These are phyloP conservation scores for Rhododendron vialii DNA, from an alignment of 148 eudicot genomes.

Conservation along the genomic window DNA sequence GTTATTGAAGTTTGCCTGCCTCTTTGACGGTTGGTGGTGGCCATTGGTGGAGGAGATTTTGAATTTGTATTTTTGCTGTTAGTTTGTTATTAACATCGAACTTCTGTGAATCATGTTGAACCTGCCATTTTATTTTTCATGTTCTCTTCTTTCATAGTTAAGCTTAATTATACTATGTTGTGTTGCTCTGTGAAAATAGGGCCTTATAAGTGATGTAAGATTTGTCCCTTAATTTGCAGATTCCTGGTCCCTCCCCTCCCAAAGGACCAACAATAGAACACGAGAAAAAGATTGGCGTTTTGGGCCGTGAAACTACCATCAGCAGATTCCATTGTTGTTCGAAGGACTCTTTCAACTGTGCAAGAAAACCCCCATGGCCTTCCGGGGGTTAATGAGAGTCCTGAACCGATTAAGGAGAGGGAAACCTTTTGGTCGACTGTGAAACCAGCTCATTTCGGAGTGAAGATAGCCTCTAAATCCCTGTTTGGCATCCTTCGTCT, in stretches of 20 bases:
- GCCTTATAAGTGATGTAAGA: not conserved
- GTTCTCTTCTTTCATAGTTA: not conserved
- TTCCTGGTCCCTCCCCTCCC: slow-evolving; percentile 70
- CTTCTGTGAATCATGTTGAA: slow-evolving; percentile 1
- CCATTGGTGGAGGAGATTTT: not conserved
- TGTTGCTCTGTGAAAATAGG: not conserved
- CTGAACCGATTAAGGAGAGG: slow-evolving; percentile 43
- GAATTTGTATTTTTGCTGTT: not conserved
- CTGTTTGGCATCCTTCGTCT: slow-evolving; percentile 37
- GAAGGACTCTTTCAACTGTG: slow-evolving; percentile 59
- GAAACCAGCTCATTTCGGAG: slow-evolving; percentile 88
- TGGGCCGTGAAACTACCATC: slow-evolving; percentile 90
- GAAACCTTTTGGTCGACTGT: slow-evolving; percentile 68
- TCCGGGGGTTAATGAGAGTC: slow-evolving; percentile 57
- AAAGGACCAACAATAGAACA: slow-evolving; percentile 69
- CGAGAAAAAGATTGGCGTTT: slow-evolving; percentile 57
- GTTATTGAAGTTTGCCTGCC: not conserved
- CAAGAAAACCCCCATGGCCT: slow-evolving; percentile 71
- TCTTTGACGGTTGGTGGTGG: not conserved
- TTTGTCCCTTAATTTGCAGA: slow-evolving; percentile 31
- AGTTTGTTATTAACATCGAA: not conserved
- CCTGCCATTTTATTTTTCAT: not conserved
- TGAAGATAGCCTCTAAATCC: slow-evolving; percentile 67
- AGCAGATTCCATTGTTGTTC: slow-evolving; percentile 73
- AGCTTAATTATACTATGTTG: not conserved